Evolutionary conservation across 2,329 filamentous ascomycete genomes (phyloP).

Genomic region (Beauveria asiatica): DNA sequence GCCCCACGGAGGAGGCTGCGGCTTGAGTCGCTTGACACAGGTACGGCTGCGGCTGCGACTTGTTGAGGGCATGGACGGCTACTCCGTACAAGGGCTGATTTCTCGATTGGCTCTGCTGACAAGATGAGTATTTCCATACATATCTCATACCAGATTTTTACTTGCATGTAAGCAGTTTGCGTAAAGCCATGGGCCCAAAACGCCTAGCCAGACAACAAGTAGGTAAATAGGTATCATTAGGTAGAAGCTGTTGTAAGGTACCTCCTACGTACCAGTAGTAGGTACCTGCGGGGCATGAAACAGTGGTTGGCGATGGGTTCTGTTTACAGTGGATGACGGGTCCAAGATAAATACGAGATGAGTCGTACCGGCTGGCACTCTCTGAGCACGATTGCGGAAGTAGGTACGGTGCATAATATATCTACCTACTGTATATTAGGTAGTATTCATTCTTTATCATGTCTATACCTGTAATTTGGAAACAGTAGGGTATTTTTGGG

Average conservation of each 20-base stretch:
- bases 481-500: no score
- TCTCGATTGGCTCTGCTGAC: no score
- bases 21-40: background rate
- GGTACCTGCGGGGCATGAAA: background rate
- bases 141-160: no score
- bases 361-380: background rate
- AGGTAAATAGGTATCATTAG: no score
- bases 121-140: no score
- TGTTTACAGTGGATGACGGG: background rate
- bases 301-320: background rate
- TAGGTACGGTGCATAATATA: background rate
- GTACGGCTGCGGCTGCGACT: background rate
- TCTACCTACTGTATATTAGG: background rate
- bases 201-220: no score
- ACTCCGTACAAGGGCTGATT: no score
- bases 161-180: no score
- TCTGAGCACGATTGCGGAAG: background rate
- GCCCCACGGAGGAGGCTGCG: background rate
- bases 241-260: no score
- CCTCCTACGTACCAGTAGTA: no score
- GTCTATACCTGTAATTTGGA: no score
- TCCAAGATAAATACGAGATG: background rate
- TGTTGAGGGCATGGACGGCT: background rate
- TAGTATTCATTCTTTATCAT: background rate
- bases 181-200: no score